Evolutionary conservation across 805 yeast species (phyloP), one percentile per base, ranked within the genome.

Genomic region (Yarrowia phangngaensis): DNA sequence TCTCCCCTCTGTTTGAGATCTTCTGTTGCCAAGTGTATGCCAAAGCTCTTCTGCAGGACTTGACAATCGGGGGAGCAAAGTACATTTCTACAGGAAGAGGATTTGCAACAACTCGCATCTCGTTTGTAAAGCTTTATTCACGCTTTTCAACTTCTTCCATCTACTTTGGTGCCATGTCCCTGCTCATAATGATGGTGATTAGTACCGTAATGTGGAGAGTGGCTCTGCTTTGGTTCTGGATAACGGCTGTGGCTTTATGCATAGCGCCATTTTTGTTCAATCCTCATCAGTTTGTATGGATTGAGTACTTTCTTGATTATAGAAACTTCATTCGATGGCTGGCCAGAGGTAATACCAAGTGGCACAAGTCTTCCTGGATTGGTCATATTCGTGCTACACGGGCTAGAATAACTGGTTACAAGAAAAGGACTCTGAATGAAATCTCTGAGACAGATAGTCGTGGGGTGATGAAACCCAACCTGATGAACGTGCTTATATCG

Each of bases 171-270:
- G 71, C 75, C 1, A 61, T 71, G 3, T 70, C 77, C 19, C 64
- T 76, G 31, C 56, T 75, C 50, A 60, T 80, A 54, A 70, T 84
- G 32, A 56, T 80, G 4, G 80, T 76, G 57, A 70, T 79, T 30
- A 74, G 85, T 2, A 57, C 78, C 11, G 67, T 78, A 0, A 75
- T 80, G 73, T 84, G 89, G 88, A 74, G 83, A 70, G 80, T 92
- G 19, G 82, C 95, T 34, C 73, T 87, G 56, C 69, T 88, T 51
- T 88, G 95, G 95, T 88, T 88, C 75, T 88, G 96, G 96, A 81
- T 88, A 51, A 82, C 94, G 11, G 72, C 85, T 55, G 74, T 87
- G 20, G 80, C 96, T 1, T 72, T 89, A 61, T 75, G 86, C 70
- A 75, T 86, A 58, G 79, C 95, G 45, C 97, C 97, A 58, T 83